Evolutionary conservation across 257 asterid genomes (phyloP), one percentile per base, ranked within the genome.

Genomic region (Mitragyna speciosa): DNA sequence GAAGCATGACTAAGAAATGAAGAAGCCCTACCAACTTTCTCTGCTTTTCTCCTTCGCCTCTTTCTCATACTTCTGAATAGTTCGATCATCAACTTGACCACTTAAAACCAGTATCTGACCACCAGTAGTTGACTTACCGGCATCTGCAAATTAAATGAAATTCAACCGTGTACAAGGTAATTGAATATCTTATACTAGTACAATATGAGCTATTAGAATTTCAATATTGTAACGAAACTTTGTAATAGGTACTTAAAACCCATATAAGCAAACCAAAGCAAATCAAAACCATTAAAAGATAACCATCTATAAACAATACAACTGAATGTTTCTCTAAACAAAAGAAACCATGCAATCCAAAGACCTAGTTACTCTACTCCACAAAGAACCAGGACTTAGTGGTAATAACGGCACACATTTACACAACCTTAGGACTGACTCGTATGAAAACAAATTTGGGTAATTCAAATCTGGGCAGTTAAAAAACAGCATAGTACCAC

Each of bases 81-180:
- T 96, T 0, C 98, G 95, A 54, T 96, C 97, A 84, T 96, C 99
- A 76, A 94, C 98, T 84, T 96, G 97, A 79, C 99, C 99, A 85
- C 99, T 94, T 49, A 96, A 94, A 70, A 88, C 90, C 67, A 96
- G 84, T 76, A 89, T 96, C 81, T 96, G 98, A 48, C 99, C 99
- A 58, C 99, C 99, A 77, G 87, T 89, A 71, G 99, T 96, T 65
- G 99, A 94, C 87, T 96, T 96, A 33, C 99, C 99, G 78, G 99
- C 99, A 89, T 96, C 99, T 96, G 88, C 84, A 80, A 75, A 54
- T 73, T 75, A 82, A 63, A 82, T 68, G 43, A 67, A 80, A 58
- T 70, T 82, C 1, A 76, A 66, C 16, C 16, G 36, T 70, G 30
- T 20, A 7, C 51, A 48, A 9, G 49, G 71, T 4, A 33, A n/a